Conservation (phyloP, 805 yeast genomes). For the Suhomyces tanzawaensis region DNA sequence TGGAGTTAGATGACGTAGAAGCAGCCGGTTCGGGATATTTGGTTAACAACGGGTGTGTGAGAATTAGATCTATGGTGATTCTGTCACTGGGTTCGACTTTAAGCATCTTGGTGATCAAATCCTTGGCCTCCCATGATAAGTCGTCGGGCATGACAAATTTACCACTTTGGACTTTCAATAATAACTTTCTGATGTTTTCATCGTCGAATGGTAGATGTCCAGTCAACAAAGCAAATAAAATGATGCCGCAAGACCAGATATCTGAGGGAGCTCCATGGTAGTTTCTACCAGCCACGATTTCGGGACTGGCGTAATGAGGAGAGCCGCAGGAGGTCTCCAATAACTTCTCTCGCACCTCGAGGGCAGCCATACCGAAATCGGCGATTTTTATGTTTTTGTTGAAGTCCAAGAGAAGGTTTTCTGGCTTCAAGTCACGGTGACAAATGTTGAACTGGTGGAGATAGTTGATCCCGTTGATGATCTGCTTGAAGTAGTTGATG, state of each 20-base stretch:
- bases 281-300: constrained; percentile 89
- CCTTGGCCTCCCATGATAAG: constrained; percentile 80
- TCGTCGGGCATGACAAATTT: constrained; percentile 78
- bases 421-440: constrained; percentile 85
- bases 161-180: constrained; percentile 90
- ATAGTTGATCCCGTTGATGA: constrained; percentile 77
- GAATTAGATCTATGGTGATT: constrained; percentile 73
- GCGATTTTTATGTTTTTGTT: constrained; percentile 91
- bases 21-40: constrained; percentile 56
- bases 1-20: neutral
- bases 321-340: constrained; percentile 96
- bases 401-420: constrained; percentile 74
- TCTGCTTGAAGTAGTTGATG: constrained; percentile 81
- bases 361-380: constrained; percentile 98
- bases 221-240: constrained; percentile 86
- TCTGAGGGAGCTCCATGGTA: constrained; percentile 97
- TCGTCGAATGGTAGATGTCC: constrained; percentile 97
- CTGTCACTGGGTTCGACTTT: constrained; percentile 78
- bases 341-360: constrained; percentile 76
- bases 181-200: constrained; percentile 83
- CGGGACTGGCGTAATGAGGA: constrained; percentile 98
- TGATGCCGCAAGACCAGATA: constrained; percentile 98
- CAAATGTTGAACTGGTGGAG: constrained; percentile 86
- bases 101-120: constrained; percentile 76
- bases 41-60: constrained; percentile 75